These are phyloP conservation scores for Pisolithus albus DNA, from an alignment of 768 basidiomycete species.

Conservation along the genomic window DNA sequence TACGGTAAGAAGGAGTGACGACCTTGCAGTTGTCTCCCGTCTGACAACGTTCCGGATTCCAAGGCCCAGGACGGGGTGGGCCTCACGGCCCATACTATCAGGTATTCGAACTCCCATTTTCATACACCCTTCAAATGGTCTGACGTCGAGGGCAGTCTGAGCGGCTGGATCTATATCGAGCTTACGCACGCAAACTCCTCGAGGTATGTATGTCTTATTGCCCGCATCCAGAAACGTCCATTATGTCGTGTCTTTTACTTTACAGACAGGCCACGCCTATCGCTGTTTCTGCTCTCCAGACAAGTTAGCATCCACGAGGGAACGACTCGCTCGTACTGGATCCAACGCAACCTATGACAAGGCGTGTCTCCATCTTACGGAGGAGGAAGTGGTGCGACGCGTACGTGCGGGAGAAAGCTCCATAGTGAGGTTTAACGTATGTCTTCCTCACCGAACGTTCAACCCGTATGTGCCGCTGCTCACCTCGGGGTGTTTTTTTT, in stretches of 20 bases:
- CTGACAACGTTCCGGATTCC: background rate
- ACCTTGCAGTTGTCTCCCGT: too few relatives aligned
- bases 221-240: background rate
- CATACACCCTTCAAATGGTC: background rate
- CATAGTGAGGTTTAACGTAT: conserved; percentile 83
- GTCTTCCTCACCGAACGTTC: conserved; percentile 13
- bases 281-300: conserved; percentile 88
- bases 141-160: conserved; percentile 58
- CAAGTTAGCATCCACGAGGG: conserved; percentile 59
- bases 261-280: conserved; percentile 82
- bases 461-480: background rate
- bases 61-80: conserved; percentile 74
- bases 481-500: background rate
- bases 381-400: conserved; percentile 75
- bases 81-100: conserved; percentile 84
- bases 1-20: conserved; percentile 50
- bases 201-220: conserved; percentile 42
- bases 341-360: conserved; percentile 83
- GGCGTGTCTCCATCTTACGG: conserved; percentile 75
- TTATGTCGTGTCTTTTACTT: background rate
- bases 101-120: conserved; percentile 32
- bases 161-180: conserved; percentile 76
- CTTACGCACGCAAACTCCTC: conserved; percentile 66
- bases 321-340: conserved; percentile 64
- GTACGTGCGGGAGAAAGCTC: conserved; percentile 70